Base-by-base conservation (phyloP, 2,329 filamentous ascomycete species). In the Dactylella cylindrospora region DNA sequence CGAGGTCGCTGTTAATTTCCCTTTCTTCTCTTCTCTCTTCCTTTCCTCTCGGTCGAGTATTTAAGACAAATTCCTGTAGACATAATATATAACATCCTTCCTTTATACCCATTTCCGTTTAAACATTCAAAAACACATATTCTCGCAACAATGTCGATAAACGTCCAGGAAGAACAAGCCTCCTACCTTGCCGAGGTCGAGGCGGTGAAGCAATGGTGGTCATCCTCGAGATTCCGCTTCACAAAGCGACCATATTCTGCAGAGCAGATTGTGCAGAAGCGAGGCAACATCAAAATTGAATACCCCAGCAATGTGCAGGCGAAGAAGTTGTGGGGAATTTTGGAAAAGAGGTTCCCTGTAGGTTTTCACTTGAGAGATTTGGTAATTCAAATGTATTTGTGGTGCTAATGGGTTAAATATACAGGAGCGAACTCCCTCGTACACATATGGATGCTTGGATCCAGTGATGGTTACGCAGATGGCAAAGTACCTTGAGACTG, bases 401-500 rank as follows among this genome's bases (percentile, higher is more conserved):
- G 13, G 17, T 15, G 17, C 7, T 9, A 12, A 31, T 25, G 35
- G 26, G 6, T 23, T 8, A 17, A 20, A 28, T 25, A 3, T 40
- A 17, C 20, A 47, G 43, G 40, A 53, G 88, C 88, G 40, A 94
- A 88, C 75, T 43, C 53, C 59, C 25, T 64, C 59, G 7, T 95
- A 85, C 77, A 98, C 93, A 55, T 98, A 96, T 72, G 93, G 93
- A 71, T 97, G 93, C 76, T 80, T 98, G 67, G 93, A 98, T 72
- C 93, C 93, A 8, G 95, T 95, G 53, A 96, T 96, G 88, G 82
- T 98, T 73, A 97, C 93, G 22, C 93, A 98, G 75, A 98, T 98
- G 93, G 91, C 91, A 70, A 95, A 97, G 76, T 97, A 94, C 74
- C 80, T 98, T 65, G 93, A 98, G 72, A 98, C 93, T 26, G 88